Base-by-base conservation (phyloP, 2,329 filamentous ascomycete genomes). In the Penicillium decumbens region DNA sequence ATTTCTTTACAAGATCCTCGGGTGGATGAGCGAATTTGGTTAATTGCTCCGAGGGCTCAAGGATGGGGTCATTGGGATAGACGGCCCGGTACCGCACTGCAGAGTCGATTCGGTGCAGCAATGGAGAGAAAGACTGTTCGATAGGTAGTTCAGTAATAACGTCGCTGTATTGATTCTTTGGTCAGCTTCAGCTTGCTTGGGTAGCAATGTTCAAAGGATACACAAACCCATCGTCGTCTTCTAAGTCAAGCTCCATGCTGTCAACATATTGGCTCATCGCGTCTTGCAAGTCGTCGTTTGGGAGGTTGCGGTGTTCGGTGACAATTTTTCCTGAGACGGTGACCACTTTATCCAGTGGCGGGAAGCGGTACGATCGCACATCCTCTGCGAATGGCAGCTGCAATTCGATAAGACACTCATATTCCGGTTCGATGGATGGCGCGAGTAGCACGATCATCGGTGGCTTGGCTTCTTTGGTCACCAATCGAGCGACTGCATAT, bases 341-440 rank as follows among this genome's bases (percentile, higher is more conserved):
- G 51, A 95, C 74, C 25, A 97, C 86, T 54, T 82, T 87, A 65
- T 95, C 91, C 9, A 98, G 74, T 0, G 92, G 89, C 5, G 93
- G 90, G 58, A 98, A 98, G 50, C 84, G 86, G 67, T 96, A 97
- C n/a, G 80, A 80, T 30, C 93, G 82, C 41, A 96, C 78, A 64
- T 98, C 93, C 73, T 98, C 93, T 2, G 89, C 85, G 63, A 96
- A 98, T 0, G 93, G 93, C 5, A 97, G 76, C 30, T 93, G 89
- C 1, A 95, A 80, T 64, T 98, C 93, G 55, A 95, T 84, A 1
- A 98, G 77, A 60, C 88, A 92, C 67, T 96, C 91, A 56, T 88
- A 82, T 24, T 88, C 84, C 2, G 80, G 76, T 54, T 95, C 88
- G 51, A 95, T 83, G 18, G 82, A 80, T 2, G 93, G 93, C 4